These are phyloP conservation scores for Eucalyptus globulus DNA, from an alignment of 345 rosid species.

Conservation along the genomic window DNA sequence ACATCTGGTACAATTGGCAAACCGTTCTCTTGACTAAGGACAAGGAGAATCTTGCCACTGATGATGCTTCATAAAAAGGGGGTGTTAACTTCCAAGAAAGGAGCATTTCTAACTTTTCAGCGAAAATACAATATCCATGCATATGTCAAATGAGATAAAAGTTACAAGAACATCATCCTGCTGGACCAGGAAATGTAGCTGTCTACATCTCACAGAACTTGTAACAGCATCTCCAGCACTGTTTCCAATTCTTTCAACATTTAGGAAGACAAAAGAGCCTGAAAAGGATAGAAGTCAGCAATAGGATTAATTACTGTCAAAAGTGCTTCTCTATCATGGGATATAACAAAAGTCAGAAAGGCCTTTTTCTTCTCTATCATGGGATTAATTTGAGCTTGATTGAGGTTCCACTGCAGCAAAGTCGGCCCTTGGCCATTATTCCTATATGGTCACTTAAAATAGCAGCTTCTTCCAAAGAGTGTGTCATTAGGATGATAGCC, in stretches of 20 bases:
- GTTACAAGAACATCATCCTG: background rate
- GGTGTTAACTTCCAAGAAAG: background rate
- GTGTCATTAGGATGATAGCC: conserved; percentile 76
- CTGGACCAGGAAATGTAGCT: background rate
- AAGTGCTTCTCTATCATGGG: conserved; percentile 61
- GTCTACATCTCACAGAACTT: background rate
- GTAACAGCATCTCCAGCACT: background rate
- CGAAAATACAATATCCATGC: background rate
- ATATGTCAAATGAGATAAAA: background rate
- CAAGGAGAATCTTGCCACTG: background rate
- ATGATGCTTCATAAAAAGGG: background rate
- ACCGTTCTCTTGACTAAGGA: background rate
- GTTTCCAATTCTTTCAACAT: background rate
- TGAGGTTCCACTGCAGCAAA: conserved; percentile 82
- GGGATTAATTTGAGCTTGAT: conserved; percentile 80
- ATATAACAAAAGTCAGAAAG: conserved; percentile 75
- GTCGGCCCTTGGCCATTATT: conserved; percentile 94
- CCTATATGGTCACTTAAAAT: conserved; percentile 83
- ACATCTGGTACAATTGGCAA: background rate
- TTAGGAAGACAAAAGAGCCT: background rate
- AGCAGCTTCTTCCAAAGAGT: conserved; percentile 97
- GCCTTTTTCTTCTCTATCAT: conserved; percentile 47
- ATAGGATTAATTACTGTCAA: conserved; percentile 33
- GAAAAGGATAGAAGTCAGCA: background rate
- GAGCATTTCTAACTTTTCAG: background rate